These are phyloP conservation scores for Phytopythium delawarense DNA, from an alignment of 352 stramenopile species.

Conservation along the genomic window DNA sequence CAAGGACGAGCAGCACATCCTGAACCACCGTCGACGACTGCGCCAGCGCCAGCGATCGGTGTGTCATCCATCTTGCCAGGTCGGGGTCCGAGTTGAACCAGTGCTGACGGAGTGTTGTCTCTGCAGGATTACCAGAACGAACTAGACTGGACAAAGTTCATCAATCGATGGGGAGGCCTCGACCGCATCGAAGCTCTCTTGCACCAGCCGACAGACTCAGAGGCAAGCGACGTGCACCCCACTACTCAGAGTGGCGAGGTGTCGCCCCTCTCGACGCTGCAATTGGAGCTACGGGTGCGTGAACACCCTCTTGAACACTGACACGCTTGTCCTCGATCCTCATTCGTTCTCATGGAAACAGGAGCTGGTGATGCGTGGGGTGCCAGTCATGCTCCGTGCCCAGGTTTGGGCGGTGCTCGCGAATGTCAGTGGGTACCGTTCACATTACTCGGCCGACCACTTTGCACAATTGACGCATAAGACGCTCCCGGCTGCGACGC, in stretches of 20 bases:
- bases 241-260: not conserved
- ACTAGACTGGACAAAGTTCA: constrained; percentile 35
- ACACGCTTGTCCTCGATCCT: not conserved
- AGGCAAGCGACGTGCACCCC: not conserved
- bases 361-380: constrained; percentile 35
- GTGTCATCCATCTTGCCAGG: not conserved
- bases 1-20: constrained; percentile 54
- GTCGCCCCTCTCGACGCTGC: not conserved
- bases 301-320: not conserved
- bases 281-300: not conserved
- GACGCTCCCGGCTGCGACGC: constrained; percentile 12
- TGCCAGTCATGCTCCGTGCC: constrained; percentile 35
- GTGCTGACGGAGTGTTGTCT: not conserved
- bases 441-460: constrained; percentile 21
- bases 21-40: constrained; percentile 36
- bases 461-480: constrained; percentile 22
- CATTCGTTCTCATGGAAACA: constrained; percentile 5
- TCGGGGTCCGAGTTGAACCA: not conserved
- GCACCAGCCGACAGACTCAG: constrained; percentile 6
- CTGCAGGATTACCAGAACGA: constrained; percentile 37
- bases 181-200: constrained; percentile 28
- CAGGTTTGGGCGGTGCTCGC: constrained; percentile 37
- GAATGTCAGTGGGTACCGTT: constrained; percentile 28
- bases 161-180: constrained; percentile 28
- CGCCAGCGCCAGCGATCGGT: constrained; percentile 10